Percentiles rank a stretch among this genome's conserved stretches.
phyloP scores from a whole-genome alignment of 306 rosid genomes.

The Amphicarpaea edgeworthii region DNA sequence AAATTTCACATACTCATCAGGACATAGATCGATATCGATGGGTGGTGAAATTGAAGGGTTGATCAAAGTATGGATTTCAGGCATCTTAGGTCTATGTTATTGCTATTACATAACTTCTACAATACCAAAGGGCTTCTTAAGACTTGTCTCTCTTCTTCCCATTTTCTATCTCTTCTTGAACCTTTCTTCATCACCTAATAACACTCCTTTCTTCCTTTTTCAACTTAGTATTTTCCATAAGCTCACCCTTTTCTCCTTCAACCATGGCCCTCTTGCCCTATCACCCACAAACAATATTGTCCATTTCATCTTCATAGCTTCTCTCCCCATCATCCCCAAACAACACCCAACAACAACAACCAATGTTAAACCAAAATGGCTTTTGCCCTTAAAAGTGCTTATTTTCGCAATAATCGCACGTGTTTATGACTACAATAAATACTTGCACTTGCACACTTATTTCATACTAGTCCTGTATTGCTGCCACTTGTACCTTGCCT shows the following conservation, averaged over 20 bases:
- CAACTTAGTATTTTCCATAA: slow-evolving; percentile 51
- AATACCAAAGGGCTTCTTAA: slow-evolving; percentile 45
- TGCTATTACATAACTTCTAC: slow-evolving; percentile 50
- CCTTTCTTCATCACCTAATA: slow-evolving; percentile 47
- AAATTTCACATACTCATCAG: background rate
- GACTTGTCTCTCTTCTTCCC: slow-evolving; percentile 54
- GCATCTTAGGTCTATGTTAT: slow-evolving; percentile 42
- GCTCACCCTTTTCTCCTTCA: slow-evolving; percentile 57
- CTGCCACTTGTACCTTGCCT: no score
- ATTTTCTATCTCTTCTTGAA: slow-evolving; percentile 46
- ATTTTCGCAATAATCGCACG: slow-evolving; percentile 43
- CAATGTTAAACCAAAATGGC: background rate
- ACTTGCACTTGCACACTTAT: slow-evolving; percentile 18
- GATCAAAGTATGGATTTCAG: slow-evolving; percentile 52
- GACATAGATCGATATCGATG: no score
- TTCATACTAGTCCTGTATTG: no score
- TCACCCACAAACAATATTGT: slow-evolving; percentile 44
- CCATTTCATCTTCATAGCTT: slow-evolving; percentile 66
- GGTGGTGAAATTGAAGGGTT: slow-evolving; percentile 48
- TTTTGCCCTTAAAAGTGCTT: slow-evolving; percentile 47
- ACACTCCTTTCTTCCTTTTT: slow-evolving; percentile 53
- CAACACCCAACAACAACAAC: slow-evolving; percentile 24
- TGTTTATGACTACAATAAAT: slow-evolving; percentile 43
- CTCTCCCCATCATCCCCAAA: slow-evolving; percentile 66
- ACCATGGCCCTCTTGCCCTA: slow-evolving; percentile 60